Evolutionary conservation across 352 stramenopile species (phyloP).

Genomic region (Blastocystis sp.): DNA sequence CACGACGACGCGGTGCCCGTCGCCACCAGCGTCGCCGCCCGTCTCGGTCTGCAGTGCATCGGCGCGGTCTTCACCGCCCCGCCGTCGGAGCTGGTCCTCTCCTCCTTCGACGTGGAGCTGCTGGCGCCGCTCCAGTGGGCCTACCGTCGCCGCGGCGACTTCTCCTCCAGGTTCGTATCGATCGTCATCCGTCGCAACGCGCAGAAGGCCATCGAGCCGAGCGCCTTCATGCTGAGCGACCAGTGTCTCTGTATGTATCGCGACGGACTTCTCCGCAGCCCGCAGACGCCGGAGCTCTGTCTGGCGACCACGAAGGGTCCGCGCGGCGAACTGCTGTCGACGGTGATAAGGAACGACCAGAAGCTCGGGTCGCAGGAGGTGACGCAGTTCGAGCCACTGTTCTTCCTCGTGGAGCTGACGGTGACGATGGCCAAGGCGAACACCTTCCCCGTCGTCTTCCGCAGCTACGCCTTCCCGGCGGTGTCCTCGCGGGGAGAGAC

Average conservation of each 20-base stretch:
- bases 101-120: slow-evolving; percentile 1
- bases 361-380: slow-evolving; percentile 51
- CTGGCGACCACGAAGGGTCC: not conserved
- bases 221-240: slow-evolving; percentile 44
- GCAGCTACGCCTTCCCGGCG: not conserved
- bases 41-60: not conserved
- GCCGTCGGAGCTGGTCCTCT: not conserved
- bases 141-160: not conserved
- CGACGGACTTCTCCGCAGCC: slow-evolving; percentile 6
- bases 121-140: slow-evolving; percentile 14
- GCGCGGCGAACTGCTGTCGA: not conserved
- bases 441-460: not conserved
- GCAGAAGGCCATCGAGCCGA: not conserved
- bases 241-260: slow-evolving; percentile 57
- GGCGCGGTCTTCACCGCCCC: slow-evolving; percentile 22
- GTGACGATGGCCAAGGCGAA: not conserved
- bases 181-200: not conserved
- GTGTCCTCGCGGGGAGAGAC: slow-evolving; percentile 14
- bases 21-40: not conserved
- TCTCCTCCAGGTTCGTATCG: slow-evolving; percentile 32
- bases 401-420: slow-evolving; percentile 54
- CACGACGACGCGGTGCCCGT: not conserved
- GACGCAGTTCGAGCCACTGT: slow-evolving; percentile 31
- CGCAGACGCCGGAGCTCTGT: not conserved
- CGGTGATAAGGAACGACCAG: slow-evolving; percentile 43